phyloP scores from a whole-genome alignment of 108 stramenopile genomes.

The Cyclotella distinguenda region DNA sequence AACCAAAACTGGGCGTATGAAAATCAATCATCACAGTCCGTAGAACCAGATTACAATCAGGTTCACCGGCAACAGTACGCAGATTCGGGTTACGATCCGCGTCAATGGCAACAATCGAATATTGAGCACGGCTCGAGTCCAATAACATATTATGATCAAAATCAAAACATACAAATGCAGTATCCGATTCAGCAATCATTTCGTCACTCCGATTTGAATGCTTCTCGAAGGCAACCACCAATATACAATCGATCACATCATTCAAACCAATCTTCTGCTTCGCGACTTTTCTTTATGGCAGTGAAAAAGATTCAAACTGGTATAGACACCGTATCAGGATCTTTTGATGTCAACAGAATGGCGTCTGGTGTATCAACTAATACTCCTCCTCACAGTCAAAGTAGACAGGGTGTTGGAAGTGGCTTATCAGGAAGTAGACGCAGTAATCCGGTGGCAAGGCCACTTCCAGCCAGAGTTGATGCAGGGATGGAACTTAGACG shows the following conservation, averaged over 20 bases:
- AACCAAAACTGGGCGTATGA: constrained; percentile 15
- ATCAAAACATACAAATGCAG: constrained; percentile 11
- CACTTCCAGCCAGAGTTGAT: background rate
- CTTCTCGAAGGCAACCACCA: constrained; percentile 14
- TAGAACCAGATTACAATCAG: constrained; percentile 3
- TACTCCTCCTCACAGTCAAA: constrained; percentile 35
- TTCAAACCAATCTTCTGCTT: constrained; percentile 17
- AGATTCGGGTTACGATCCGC: background rate
- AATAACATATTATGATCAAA: background rate
- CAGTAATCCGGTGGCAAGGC: background rate
- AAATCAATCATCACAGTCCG: constrained; percentile 15
- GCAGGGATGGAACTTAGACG: constrained; percentile 2
- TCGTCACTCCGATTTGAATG: background rate
- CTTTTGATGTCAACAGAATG: constrained; percentile 31
- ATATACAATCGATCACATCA: constrained; percentile 5
- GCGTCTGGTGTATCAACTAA: constrained; percentile 36
- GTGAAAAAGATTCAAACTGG: constrained; percentile 35
- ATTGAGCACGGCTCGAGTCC: background rate
- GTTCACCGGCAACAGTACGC: constrained; percentile 9
- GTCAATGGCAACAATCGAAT: background rate
- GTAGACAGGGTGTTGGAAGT: constrained; percentile 21
- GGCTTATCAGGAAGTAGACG: constrained; percentile 1
- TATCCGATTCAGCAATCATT: constrained; percentile 1
- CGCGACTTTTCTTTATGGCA: constrained; percentile 29
- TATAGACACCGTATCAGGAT: constrained; percentile 36